A percentile compares a stretch with the other conserved stretches of the same genome.
phyloP scores from a whole-genome alignment of 2,329 filamentous ascomycete genomes.

The Sclerotinia subarctica region DNA sequence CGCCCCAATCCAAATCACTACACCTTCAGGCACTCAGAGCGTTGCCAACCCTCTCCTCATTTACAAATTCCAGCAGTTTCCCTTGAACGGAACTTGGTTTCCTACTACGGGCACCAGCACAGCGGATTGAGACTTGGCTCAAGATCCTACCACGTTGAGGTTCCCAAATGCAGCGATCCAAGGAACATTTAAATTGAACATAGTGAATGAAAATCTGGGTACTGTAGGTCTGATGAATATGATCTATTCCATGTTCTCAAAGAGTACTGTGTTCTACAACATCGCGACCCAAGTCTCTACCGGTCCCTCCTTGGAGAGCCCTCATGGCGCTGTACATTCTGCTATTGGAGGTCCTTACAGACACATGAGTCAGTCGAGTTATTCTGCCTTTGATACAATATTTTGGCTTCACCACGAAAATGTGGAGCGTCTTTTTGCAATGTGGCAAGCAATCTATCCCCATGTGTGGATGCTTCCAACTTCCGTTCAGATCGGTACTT shows the following conservation, averaged over 20 bases:
- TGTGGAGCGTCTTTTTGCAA: conserved; percentile 57
- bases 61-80: conserved; percentile 46
- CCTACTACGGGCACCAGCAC: background rate
- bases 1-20: conserved; percentile 35
- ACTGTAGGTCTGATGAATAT: background rate
- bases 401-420: conserved; percentile 55
- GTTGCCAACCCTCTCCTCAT: conserved; percentile 51
- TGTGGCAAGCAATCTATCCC: conserved; percentile 47
- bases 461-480: conserved; percentile 36
- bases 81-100: conserved; percentile 39
- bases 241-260: conserved; percentile 6
- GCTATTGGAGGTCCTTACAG: conserved; percentile 40
- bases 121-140: conserved; percentile 4
- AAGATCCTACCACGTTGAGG: conserved; percentile 24
- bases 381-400: conserved; percentile 46
- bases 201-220: background rate
- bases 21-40: conserved; percentile 20
- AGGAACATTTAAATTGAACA: background rate
- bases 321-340: conserved; percentile 46
- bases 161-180: background rate
- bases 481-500: conserved; percentile 38
- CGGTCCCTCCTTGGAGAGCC: conserved; percentile 43
- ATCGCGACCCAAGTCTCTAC: conserved; percentile 9
- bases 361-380: conserved; percentile 44
- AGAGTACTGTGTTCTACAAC: background rate